phyloP scores from a whole-genome alignment of 345 rosid species.

The Pistacia integerrima region DNA sequence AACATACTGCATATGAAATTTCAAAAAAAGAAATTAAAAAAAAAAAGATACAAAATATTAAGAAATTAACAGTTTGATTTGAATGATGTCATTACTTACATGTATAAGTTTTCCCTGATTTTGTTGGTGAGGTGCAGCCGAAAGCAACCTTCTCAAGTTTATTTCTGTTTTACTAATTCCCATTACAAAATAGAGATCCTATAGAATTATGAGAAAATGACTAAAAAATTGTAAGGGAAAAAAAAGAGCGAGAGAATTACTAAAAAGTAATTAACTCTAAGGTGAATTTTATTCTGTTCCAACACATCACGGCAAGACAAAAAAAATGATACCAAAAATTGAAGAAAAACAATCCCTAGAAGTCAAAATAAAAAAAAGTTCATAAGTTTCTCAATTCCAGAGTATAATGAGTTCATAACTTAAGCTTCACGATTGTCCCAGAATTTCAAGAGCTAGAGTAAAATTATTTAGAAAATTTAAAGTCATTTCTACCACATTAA shows the following conservation, averaged over 20 bases:
- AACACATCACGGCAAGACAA: background rate
- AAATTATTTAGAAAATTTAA: background rate
- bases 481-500: background rate
- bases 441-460: background rate
- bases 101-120: slow-evolving; percentile 80
- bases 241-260: too few relatives aligned
- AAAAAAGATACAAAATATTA: background rate
- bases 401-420: background rate
- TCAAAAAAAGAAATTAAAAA: background rate
- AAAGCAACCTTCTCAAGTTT: slow-evolving; percentile 71
- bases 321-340: background rate
- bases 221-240: too few relatives aligned
- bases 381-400: background rate
- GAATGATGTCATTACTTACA: slow-evolving; percentile 32
- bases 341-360: background rate
- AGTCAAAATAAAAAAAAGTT: background rate
- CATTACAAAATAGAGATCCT: slow-evolving; percentile 39
- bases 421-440: background rate
- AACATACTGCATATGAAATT: slow-evolving; percentile 56
- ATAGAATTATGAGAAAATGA: background rate
- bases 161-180: slow-evolving; percentile 79
- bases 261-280: background rate
- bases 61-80: background rate
- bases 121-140: slow-evolving; percentile 71
- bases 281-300: background rate